A percentile compares a stretch with the other conserved stretches of the same genome.
Evolutionary conservation across 495 filamentous ascomycete species (phyloP).

Genomic region (Aspergillus mulundensis): DNA sequence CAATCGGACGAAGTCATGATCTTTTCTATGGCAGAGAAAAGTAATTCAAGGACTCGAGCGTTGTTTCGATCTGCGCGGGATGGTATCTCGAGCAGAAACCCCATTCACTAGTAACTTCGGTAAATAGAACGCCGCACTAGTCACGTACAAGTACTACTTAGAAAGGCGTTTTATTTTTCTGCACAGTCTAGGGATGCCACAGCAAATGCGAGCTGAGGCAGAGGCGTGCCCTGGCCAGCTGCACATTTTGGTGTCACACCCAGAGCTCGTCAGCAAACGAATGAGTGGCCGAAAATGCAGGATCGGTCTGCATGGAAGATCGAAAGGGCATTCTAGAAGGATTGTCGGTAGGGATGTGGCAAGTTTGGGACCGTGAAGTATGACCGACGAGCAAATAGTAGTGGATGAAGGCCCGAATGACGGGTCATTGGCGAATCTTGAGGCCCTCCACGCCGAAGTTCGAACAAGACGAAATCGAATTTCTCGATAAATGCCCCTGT

Average conservation of each 20-base stretch:
- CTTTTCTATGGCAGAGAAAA: neutral
- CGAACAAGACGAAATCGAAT: neutral
- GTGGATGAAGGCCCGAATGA: neutral
- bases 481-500: neutral
- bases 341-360: conserved; percentile 1
- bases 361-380: neutral
- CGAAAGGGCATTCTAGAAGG: conserved; percentile 23
- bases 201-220: neutral
- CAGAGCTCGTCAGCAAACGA: neutral
- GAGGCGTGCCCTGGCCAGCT: conserved; percentile 10
- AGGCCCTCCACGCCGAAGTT: neutral
- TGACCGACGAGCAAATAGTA: no score
- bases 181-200: neutral
- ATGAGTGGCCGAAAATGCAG: conserved; percentile 11
- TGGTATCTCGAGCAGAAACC: conserved; percentile 1
- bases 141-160: neutral
- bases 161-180: neutral
- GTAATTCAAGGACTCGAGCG: neutral
- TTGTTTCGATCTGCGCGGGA: conserved; percentile 1
- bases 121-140: neutral
- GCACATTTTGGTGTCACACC: conserved; percentile 8
- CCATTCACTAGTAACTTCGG: conserved; percentile 5
- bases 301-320: conserved; percentile 21
- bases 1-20: neutral
- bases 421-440: neutral